Conservation (phyloP, 768 basidiomycete species). For the Chalciporus piperatus region DNA sequence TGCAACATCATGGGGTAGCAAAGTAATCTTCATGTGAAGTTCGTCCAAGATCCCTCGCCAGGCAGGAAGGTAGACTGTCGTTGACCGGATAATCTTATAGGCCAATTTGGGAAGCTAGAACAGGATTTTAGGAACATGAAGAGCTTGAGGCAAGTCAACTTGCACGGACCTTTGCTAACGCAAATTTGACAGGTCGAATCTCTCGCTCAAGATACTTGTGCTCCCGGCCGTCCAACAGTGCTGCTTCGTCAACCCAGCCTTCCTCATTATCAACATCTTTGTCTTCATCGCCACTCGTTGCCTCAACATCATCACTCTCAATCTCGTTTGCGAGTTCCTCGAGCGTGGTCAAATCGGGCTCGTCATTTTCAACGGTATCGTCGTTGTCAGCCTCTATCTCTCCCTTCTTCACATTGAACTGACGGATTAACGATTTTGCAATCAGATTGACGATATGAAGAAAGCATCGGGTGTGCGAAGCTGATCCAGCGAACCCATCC, state of each 20-base stretch:
- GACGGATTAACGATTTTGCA: too few species aligned
- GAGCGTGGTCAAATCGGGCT: too few species aligned
- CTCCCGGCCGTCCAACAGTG: background rate
- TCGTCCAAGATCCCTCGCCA: conserved; percentile 10
- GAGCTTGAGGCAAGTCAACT: background rate
- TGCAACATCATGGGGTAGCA: conserved; percentile 23
- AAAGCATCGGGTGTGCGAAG: too few species aligned
- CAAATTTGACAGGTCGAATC: background rate
- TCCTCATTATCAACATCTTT: background rate
- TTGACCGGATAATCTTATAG: conserved; percentile 21
- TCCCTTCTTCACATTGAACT: too few species aligned
- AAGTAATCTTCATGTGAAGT: background rate
- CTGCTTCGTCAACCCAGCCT: conserved; percentile 1
- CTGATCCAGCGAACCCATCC: too few species aligned
- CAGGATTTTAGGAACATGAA: background rate
- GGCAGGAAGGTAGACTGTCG: conserved; percentile 12
- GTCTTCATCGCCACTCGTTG: background rate
- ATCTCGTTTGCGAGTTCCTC: too few species aligned
- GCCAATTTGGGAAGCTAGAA: conserved; percentile 21
- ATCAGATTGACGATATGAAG: too few species aligned
- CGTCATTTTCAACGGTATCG: too few species aligned
- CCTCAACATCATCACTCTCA: too few species aligned
- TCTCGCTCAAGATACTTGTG: background rate
- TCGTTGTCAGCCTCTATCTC: too few species aligned
- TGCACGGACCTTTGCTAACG: conserved; percentile 4